These are phyloP conservation scores for Yarrowia sp. DNA, from an alignment of 805 yeast species.

Conservation along the genomic window DNA sequence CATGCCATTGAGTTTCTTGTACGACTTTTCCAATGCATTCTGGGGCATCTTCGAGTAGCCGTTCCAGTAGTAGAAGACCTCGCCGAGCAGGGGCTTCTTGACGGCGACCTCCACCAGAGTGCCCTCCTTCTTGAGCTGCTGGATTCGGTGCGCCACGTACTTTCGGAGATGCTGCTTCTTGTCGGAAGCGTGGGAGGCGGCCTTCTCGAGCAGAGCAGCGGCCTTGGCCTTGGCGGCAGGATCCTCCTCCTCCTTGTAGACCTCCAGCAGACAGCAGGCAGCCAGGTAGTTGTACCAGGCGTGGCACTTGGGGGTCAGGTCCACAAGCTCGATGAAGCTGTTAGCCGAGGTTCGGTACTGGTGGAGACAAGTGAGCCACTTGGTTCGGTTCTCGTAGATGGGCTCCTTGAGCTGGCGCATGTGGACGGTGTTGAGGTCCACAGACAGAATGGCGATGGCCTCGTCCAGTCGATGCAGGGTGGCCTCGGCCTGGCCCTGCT, in stretches of 20 bases:
- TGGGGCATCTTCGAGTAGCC: constrained; percentile 82
- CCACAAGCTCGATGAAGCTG: constrained; percentile 62
- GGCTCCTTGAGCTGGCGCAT: constrained; percentile 91
- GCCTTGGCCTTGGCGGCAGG: constrained; percentile 6
- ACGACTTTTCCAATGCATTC: constrained; percentile 52
- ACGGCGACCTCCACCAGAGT: constrained; percentile 58
- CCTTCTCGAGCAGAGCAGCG: neutral
- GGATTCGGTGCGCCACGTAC: neutral
- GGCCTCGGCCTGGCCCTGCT: constrained; percentile 74
- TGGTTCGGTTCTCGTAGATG: constrained; percentile 76
- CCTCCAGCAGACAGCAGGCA: constrained; percentile 79
- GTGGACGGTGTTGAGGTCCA: constrained; percentile 53
- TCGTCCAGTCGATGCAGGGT: constrained; percentile 64
- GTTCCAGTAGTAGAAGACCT: constrained; percentile 85
- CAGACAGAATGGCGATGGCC: constrained; percentile 61
- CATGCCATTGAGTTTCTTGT: constrained; percentile 53
- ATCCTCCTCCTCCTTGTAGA: constrained; percentile 52
- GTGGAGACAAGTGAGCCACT: constrained; percentile 70
- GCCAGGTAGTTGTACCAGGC: constrained; percentile 82
- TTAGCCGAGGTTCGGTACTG: constrained; percentile 75
- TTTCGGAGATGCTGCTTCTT: constrained; percentile 21
- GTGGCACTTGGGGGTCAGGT: constrained; percentile 86
- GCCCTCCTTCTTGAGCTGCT: constrained; percentile 16
- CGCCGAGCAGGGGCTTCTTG: constrained; percentile 81
- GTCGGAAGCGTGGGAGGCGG: constrained; percentile 5